Conservation (phyloP, 2,329 filamentous ascomycete genomes). For the Sarocladiaceae sp. region DNA sequence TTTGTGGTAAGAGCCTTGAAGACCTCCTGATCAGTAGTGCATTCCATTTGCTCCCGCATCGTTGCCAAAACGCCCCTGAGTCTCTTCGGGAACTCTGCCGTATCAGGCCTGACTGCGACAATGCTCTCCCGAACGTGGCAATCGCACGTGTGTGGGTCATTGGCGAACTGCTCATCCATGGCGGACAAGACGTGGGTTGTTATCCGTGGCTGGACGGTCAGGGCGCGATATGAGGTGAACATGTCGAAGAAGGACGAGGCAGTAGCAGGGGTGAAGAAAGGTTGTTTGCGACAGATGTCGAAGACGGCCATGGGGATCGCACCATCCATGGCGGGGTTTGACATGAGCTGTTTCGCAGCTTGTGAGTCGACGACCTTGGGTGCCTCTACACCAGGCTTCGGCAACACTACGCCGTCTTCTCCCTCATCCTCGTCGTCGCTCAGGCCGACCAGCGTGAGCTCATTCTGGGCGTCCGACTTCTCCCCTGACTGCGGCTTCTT, state of each 20-base stretch:
- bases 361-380: conserved; percentile 43
- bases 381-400: conserved; percentile 37
- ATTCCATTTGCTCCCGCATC: conserved; percentile 48
- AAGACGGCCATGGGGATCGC: conserved; percentile 92
- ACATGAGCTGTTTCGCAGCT: conserved; percentile 51
- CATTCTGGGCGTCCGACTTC: conserved; percentile 38
- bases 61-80: conserved; percentile 61
- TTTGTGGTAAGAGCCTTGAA: conserved; percentile 44
- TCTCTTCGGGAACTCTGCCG: conserved; percentile 68
- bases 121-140: conserved; percentile 71
- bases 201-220: conserved; percentile 62
- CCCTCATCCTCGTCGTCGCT: conserved; percentile 40
- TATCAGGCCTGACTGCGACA: conserved; percentile 57
- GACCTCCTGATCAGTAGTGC: conserved; percentile 39
- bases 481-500: background rate
- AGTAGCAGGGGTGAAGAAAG: conserved; percentile 61
- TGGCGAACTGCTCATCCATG: conserved; percentile 57
- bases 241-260: conserved; percentile 78
- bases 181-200: conserved; percentile 68
- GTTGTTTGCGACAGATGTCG: conserved; percentile 76
- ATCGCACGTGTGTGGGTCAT: conserved; percentile 59
- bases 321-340: conserved; percentile 82
- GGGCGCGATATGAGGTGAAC: conserved; percentile 64
- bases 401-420: conserved; percentile 37
- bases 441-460: conserved; percentile 38